Evolutionary conservation across 768 basidiomycete species (phyloP).

Genomic region (Tylopilus vinaceipallidus): DNA sequence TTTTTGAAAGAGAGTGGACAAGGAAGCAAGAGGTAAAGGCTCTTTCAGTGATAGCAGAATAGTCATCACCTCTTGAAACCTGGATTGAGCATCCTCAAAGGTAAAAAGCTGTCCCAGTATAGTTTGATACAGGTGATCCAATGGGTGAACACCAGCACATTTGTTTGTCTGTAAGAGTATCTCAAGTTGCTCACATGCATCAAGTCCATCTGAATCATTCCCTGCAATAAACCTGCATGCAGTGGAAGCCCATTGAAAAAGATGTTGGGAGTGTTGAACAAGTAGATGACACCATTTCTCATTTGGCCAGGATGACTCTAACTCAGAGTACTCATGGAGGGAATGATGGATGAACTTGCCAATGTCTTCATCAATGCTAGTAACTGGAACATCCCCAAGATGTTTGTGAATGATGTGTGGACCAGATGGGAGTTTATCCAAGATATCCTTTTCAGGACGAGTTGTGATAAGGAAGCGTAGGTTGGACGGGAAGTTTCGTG

Average conservation of each 20-base stretch:
- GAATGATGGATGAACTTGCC: background rate
- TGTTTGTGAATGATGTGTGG: background rate
- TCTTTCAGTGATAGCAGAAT: conserved; percentile 7
- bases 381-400: background rate
- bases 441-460: background rate
- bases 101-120: background rate
- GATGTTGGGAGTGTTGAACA: conserved; percentile 15
- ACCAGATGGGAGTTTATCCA: background rate
- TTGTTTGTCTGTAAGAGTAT: background rate
- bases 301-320: conserved; percentile 3
- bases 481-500: background rate
- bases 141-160: background rate
- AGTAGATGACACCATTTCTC: conserved; percentile 15
- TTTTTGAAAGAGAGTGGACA: background rate
- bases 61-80: background rate
- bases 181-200: background rate
- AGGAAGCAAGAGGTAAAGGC: background rate
- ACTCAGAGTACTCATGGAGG: background rate
- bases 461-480: background rate
- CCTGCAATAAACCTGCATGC: background rate
- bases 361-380: background rate
- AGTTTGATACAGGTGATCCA: background rate
- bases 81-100: background rate
- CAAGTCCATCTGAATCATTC: background rate
- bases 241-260: conserved; percentile 13